A percentile compares a stretch with the other conserved stretches of the same genome.
Evolutionary conservation across 2,329 filamentous ascomycete genomes (phyloP).

Genomic region (Truncatella angustata): DNA sequence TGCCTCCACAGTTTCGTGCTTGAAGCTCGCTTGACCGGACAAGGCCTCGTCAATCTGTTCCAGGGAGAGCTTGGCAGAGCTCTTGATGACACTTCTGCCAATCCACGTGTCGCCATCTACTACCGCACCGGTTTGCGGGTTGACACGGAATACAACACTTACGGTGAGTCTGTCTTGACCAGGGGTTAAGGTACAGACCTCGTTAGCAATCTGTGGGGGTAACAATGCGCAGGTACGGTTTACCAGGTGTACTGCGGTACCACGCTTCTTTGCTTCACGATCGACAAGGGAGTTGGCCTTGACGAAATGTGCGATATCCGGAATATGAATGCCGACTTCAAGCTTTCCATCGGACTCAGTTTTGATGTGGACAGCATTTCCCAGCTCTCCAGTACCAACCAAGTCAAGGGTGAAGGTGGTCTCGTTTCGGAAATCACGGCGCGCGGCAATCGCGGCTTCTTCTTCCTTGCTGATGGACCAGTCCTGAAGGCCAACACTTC

Average conservation of each 20-base stretch:
- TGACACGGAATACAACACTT: conserved; percentile 89
- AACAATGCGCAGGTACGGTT: conserved; percentile 87
- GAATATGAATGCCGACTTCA: conserved; percentile 92
- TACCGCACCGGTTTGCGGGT: conserved; percentile 74
- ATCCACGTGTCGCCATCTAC: conserved; percentile 89
- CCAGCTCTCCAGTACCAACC: conserved; percentile 82
- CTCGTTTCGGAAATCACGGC: conserved; percentile 88
- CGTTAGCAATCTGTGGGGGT: conserved; percentile 78
- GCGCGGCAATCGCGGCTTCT: conserved; percentile 67
- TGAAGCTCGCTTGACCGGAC: conserved; percentile 58
- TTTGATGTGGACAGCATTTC: conserved; percentile 92
- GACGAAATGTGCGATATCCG: conserved; percentile 94
- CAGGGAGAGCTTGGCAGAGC: conserved; percentile 79
- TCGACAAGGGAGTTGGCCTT: conserved; percentile 95
- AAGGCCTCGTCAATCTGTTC: conserved; percentile 83
- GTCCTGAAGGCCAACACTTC: conserved; percentile 87
- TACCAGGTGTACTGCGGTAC: conserved; percentile 91
- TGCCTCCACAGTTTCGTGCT: conserved; percentile 63
- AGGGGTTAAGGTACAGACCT: conserved; percentile 83
- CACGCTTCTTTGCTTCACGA: conserved; percentile 95
- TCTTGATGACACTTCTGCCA: conserved; percentile 92
- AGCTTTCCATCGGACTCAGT: conserved; percentile 78
- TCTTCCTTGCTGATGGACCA: conserved; percentile 87
- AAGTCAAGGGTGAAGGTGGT: conserved; percentile 90
- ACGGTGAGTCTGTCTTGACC: conserved; percentile 88